These are phyloP conservation scores for Olyra latifolia DNA, from an alignment of 176 grass and related monocot species.

Conservation along the genomic window DNA sequence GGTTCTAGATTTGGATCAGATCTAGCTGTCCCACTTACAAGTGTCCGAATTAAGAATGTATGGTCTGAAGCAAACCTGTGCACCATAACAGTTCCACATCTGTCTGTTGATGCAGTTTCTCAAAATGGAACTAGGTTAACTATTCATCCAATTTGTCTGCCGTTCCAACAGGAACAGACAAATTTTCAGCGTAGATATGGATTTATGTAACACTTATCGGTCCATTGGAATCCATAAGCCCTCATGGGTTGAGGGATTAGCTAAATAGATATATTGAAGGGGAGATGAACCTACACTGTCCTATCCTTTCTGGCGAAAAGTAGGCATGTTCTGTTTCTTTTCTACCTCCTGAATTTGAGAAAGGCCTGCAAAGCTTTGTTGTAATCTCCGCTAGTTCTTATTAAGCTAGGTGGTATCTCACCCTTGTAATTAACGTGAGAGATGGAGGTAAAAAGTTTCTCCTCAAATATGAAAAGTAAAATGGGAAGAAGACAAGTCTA, in stretches of 20 bases:
- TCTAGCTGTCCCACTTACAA: conserved; percentile 26
- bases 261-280: not conserved
- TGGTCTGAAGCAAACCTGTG: conserved; percentile 1
- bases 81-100: conserved; percentile 18
- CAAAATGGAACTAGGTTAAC: conserved; percentile 7
- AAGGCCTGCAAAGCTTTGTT: not conserved
- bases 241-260: not conserved
- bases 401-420: not conserved
- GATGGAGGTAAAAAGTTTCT: not conserved
- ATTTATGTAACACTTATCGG: conserved; percentile 16
- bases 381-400: not conserved
- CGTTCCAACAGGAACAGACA: conserved; percentile 25
- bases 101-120: not conserved
- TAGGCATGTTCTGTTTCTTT: conserved; percentile 10
- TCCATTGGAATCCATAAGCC: conserved; percentile 21
- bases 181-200: conserved; percentile 2
- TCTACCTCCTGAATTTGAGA: not conserved
- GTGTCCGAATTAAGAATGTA: not conserved
- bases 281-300: conserved; percentile 28
- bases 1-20: conserved; percentile 19
- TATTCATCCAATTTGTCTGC: conserved; percentile 20
- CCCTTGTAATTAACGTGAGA: not conserved
- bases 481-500: not conserved
- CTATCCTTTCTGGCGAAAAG: conserved; percentile 4
- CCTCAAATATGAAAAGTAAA: not conserved